Evolutionary conservation across 768 basidiomycete genomes (phyloP).

Genomic region (Panus rudis): DNA sequence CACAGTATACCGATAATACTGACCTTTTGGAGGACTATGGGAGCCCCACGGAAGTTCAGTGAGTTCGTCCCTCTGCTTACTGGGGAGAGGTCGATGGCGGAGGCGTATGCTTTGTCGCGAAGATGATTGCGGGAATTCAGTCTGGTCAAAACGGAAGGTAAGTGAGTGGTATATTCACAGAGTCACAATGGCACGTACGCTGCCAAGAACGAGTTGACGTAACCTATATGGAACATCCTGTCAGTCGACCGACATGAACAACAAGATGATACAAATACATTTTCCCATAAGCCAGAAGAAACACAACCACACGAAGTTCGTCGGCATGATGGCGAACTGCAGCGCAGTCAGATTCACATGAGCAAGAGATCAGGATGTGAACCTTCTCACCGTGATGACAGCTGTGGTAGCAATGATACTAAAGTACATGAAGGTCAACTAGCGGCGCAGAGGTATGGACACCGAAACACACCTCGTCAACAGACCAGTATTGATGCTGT

Average conservation of each 20-base stretch:
- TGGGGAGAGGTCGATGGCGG: neutral
- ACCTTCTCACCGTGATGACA: conserved; percentile 3
- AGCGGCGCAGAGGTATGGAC: neutral
- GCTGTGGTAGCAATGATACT: neutral
- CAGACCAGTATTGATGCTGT: conserved; percentile 13
- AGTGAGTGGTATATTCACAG: neutral
- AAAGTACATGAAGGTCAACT: neutral
- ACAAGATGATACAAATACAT: conserved; percentile 1
- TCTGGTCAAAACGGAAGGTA: conserved; percentile 6
- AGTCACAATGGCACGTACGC: neutral
- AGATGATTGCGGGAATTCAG: conserved; percentile 12
- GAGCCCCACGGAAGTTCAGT: too few relatives aligned
- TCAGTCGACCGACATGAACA: neutral
- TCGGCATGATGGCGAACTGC: conserved; percentile 12
- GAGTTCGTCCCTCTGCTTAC: too few relatives aligned
- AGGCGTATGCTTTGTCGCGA: conserved; percentile 1
- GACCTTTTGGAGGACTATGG: too few relatives aligned
- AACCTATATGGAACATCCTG: neutral
- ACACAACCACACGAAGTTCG: conserved; percentile 11
- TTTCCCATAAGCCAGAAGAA: conserved; percentile 12
- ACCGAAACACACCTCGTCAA: conserved; percentile 9
- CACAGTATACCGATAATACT: too few relatives aligned
- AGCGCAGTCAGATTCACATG: neutral
- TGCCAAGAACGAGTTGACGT: neutral
- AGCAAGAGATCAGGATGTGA: neutral